Base-by-base conservation (phyloP, 2,329 filamentous ascomycete species). In the Raffaelea arxii region DNA sequence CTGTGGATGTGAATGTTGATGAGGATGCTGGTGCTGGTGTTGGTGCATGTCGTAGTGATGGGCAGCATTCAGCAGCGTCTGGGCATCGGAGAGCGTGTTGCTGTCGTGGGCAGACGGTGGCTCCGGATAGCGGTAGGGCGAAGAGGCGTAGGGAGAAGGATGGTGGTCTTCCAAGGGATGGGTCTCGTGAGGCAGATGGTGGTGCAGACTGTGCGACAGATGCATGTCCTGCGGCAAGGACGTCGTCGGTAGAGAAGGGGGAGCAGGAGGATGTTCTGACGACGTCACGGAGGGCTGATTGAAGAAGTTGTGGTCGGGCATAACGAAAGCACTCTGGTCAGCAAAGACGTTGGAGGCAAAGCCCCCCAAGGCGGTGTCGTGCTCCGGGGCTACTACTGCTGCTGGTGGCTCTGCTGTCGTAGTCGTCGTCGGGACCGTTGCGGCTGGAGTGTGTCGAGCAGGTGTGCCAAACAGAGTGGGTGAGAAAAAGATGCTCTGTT, bases 81-180 rank as follows among this genome's bases (percentile, higher is more conserved):
- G 41, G 7, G 36, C 18, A 14, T 36, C 23, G 11, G 39, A 22
- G 16, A 25, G n/a, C 7, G 46, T 12, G 21, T 18, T 6, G 14
- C 32, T n/a, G 11, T 38, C 39, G 25, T 41, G 46, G n/a, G 46
- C 43, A 10, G 46, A 30, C 2, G 47, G 47, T 2, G 47, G 47
- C n/a, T 53, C 53, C 3, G 53, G 51, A 22, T 54, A 53, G 4
- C 53, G 49, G 19, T 47, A 50, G 6, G 39, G 37, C 2, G 48
- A 19, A 6, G n/a, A n/a, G n/a, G n/a, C n/a, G n/a, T n/a, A n/a
- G 4, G 18, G 22, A 21, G 19, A 23, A 43, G 21, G 6, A 24
- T 12, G 10, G 42, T n/a, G n/a, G n/a, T n/a, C n/a, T n/a, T n/a
- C n/a, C n/a, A n/a, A n/a, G n/a, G n/a, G n/a, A n/a, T 22, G n/a